A percentile compares a stretch with the other conserved stretches of the same genome.
phyloP scores from a whole-genome alignment of 2,329 filamentous ascomycete species.

The Xylariaceae sp. region DNA sequence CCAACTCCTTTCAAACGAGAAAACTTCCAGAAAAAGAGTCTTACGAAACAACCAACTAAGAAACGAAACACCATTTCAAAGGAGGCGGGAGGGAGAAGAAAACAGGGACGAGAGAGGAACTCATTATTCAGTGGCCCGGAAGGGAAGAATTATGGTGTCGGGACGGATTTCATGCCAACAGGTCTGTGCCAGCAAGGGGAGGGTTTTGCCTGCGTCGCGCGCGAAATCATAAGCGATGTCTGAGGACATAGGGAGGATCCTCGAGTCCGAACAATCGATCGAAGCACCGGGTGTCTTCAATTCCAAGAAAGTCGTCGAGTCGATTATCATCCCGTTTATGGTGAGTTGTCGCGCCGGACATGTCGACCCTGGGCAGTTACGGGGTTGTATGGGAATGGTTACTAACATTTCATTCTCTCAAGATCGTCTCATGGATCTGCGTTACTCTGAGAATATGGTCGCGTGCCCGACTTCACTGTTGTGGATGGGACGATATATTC shows the following conservation, averaged over 20 bases:
- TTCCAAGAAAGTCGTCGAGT: conserved; percentile 18
- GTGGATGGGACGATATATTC: conserved; percentile 36
- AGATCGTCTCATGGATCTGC: conserved; percentile 28
- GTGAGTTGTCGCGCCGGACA: neutral
- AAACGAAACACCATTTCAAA: neutral
- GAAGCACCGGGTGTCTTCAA: conserved; percentile 19
- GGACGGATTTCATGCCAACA: neutral
- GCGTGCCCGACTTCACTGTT: conserved; percentile 26
- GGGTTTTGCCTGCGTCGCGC: neutral
- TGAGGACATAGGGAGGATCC: neutral
- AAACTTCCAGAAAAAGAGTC: neutral
- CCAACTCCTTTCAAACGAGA: neutral
- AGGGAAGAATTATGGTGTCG: neutral
- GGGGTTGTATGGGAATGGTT: neutral
- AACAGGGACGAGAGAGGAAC: neutral
- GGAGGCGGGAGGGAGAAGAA: neutral
- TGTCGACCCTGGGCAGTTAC: too few relatives aligned
- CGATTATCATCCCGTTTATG: conserved; percentile 24
- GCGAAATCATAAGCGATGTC: neutral
- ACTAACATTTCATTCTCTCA: neutral
- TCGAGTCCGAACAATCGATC: neutral
- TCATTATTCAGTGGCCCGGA: too few relatives aligned
- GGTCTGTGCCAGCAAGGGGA: neutral
- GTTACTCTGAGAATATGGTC: conserved; percentile 29
- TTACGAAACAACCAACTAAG: neutral